phyloP scores from a whole-genome alignment of 768 basidiomycete genomes.

The Ramaria rubella region DNA sequence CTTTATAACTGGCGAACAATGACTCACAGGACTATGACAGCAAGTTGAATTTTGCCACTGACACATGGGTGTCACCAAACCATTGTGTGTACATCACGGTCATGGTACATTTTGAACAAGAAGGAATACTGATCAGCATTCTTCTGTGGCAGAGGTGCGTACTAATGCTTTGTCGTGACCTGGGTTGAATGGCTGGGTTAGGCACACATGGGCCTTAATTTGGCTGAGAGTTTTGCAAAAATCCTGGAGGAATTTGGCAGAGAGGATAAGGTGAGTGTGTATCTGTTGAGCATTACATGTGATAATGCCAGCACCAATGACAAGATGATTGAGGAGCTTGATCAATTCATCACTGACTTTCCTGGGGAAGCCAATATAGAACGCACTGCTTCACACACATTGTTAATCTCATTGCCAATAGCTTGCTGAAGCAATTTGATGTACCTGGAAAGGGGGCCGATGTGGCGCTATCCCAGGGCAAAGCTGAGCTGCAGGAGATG shows the following conservation, averaged over 20 bases:
- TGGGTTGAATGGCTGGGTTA: not conserved
- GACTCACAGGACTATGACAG: too few species aligned
- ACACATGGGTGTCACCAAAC: too few species aligned
- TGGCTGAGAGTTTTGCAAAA: slow-evolving; percentile 28
- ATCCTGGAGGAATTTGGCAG: slow-evolving; percentile 33
- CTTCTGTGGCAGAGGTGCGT: slow-evolving; percentile 22
- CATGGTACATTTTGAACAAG: too few species aligned
- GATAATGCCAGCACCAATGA: slow-evolving; percentile 35
- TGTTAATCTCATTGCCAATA: slow-evolving; percentile 32
- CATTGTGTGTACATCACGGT: too few species aligned
- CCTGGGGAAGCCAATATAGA: slow-evolving; percentile 19
- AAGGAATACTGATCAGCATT: not conserved
- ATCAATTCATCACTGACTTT: slow-evolving; percentile 17
- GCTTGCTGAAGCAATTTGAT: slow-evolving; percentile 29
- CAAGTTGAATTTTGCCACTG: too few species aligned
- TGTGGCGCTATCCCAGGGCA: not conserved
- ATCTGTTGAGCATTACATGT: slow-evolving; percentile 27
- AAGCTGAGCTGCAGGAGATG: slow-evolving; percentile 13
- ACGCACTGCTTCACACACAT: slow-evolving; percentile 35
- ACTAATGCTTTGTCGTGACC: not conserved
- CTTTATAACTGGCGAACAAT: too few species aligned
- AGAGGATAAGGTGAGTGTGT: slow-evolving; percentile 24
- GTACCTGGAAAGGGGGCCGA: slow-evolving; percentile 15
- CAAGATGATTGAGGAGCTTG: slow-evolving; percentile 27
- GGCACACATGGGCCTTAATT: slow-evolving; percentile 30